Conservation (phyloP, 2,329 filamentous ascomycete species). For the Epichloe coenophiala region DNA sequence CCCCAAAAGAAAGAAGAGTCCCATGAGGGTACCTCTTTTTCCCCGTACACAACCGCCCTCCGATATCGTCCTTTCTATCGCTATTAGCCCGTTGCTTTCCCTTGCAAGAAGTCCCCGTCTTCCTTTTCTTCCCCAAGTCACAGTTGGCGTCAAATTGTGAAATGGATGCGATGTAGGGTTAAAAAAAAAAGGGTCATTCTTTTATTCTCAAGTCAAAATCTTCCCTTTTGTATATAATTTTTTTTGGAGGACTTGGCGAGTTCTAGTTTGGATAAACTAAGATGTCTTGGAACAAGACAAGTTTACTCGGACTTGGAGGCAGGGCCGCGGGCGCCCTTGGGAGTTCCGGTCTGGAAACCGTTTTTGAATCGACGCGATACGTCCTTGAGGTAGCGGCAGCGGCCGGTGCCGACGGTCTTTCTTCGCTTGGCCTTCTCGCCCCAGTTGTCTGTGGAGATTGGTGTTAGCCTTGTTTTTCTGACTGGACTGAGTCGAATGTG, state of each 20-base stretch:
- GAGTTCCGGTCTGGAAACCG: constrained; percentile 84
- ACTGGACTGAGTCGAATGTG: not conserved
- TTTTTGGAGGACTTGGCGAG: constrained; percentile 6
- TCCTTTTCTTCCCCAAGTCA: not conserved
- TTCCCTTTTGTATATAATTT: not conserved
- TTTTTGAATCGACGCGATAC: constrained; percentile 91
- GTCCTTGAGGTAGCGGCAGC: constrained; percentile 88
- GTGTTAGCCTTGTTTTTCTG: not conserved
- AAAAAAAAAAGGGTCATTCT: not conserved
- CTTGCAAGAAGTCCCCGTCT: no score
- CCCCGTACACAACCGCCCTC: no score
- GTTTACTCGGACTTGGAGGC: constrained; percentile 11
- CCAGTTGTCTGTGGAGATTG: constrained; percentile 71
- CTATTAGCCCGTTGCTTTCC: no score
- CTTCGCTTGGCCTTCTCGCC: constrained; percentile 99
- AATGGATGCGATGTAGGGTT: not conserved
- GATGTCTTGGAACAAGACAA: not conserved
- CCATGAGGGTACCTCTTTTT: no score
- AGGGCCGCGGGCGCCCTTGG: constrained; percentile 57
- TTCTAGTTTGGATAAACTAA: constrained; percentile 2
- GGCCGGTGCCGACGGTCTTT: constrained; percentile 97
- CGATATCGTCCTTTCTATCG: no score
- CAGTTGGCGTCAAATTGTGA: constrained; percentile 4
- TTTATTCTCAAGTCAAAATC: not conserved
- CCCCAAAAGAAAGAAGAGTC: not conserved